Conservation (phyloP, 108 stramenopile genomes). For the Skeletonema grethae region DNA sequence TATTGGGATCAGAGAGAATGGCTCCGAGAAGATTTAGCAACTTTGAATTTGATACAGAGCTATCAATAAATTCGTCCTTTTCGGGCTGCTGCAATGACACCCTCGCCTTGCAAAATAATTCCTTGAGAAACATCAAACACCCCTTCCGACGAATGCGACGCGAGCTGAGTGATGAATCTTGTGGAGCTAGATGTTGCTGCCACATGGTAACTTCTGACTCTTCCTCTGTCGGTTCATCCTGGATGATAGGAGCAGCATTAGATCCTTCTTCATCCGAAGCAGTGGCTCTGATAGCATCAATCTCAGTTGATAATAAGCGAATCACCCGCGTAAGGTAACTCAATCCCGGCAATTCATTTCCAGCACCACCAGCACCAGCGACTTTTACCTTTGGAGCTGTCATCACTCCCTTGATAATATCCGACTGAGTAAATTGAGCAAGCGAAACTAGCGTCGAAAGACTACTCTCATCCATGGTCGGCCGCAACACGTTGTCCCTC, state of each 20-base stretch:
- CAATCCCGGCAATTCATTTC: slow-evolving; percentile 21
- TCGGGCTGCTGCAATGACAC: slow-evolving; percentile 79
- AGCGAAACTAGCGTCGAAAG: slow-evolving; percentile 78
- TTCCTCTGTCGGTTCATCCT: neutral
- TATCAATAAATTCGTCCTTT: slow-evolving; percentile 84
- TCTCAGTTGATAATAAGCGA: slow-evolving; percentile 64
- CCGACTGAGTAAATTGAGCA: slow-evolving; percentile 78
- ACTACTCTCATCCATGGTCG: slow-evolving; percentile 89
- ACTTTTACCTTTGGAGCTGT: slow-evolving; percentile 27
- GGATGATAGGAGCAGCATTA: slow-evolving; percentile 5
- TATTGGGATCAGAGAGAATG: slow-evolving; percentile 74
- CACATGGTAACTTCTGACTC: slow-evolving; percentile 29
- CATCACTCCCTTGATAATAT: slow-evolving; percentile 85
- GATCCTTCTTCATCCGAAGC: slow-evolving; percentile 60
- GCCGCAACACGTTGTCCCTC: slow-evolving; percentile 77
- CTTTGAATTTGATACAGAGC: slow-evolving; percentile 59
- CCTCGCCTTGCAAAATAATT: slow-evolving; percentile 88
- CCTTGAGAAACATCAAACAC: slow-evolving; percentile 76
- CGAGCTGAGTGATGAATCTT: slow-evolving; percentile 74
- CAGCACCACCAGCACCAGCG: neutral
- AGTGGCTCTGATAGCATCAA: slow-evolving; percentile 53
- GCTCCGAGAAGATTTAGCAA: slow-evolving; percentile 69
- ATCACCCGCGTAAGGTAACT: slow-evolving; percentile 74
- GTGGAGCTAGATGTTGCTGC: slow-evolving; percentile 84
- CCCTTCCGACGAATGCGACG: slow-evolving; percentile 68